Conservation (phyloP, 768 basidiomycete genomes). For the Megacollybia marginata region DNA sequence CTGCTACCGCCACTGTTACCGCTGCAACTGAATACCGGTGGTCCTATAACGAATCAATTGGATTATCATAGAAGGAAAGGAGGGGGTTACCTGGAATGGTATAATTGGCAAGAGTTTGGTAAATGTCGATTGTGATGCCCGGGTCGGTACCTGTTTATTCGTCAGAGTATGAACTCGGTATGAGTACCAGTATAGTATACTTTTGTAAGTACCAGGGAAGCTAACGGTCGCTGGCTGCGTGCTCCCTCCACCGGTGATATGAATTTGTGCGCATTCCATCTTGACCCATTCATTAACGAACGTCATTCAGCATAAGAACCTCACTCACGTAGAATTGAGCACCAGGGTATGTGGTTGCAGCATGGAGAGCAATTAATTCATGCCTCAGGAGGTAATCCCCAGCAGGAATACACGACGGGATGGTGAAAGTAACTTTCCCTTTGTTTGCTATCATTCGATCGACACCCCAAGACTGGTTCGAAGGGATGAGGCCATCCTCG, state of each 20-base stretch:
- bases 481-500: slow-evolving; percentile 21
- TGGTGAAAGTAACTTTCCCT: slow-evolving; percentile 33
- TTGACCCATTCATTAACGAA: background rate
- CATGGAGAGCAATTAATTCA: slow-evolving; percentile 32
- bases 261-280: slow-evolving; percentile 20
- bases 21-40: slow-evolving; percentile 21
- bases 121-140: slow-evolving; percentile 25
- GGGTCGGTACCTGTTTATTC: slow-evolving; percentile 17
- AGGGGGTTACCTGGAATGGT: slow-evolving; percentile 4
- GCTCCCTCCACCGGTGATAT: slow-evolving; percentile 10
- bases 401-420: slow-evolving; percentile 30
- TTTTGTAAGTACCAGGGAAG: slow-evolving; percentile 21
- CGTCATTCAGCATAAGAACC: background rate
- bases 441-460: slow-evolving; percentile 34
- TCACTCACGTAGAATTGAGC: slow-evolving; percentile 34
- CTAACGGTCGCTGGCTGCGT: slow-evolving; percentile 11
- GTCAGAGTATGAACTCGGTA: background rate
- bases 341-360: slow-evolving; percentile 25
- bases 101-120: slow-evolving; percentile 13
- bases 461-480: slow-evolving; percentile 29
- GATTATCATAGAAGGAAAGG: background rate
- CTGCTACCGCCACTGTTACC: background rate
- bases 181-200: slow-evolving; percentile 6
- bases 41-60: slow-evolving; percentile 13
- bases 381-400: slow-evolving; percentile 36